Conservation (phyloP, 2,329 filamentous ascomycete species). For the Penicillium sp. region DNA sequence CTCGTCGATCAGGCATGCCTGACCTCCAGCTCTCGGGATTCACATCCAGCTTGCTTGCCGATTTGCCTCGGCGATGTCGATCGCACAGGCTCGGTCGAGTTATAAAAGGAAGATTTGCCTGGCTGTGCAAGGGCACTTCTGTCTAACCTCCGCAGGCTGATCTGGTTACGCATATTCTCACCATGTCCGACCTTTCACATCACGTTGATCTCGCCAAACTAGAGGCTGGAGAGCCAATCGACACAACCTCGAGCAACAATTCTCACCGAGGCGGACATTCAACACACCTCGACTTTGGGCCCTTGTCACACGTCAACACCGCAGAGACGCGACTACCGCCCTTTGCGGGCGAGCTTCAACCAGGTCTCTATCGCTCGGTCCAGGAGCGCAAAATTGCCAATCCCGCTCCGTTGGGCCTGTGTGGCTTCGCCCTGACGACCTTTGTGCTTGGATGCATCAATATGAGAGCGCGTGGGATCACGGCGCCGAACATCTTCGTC, state of each 20-base stretch:
- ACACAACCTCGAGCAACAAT: background rate
- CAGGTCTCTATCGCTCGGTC: constrained; percentile 60
- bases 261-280: constrained; percentile 1
- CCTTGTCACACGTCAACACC: constrained; percentile 44
- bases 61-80: background rate
- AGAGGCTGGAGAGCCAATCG: constrained; percentile 3
- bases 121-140: background rate
- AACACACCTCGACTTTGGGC: constrained; percentile 32
- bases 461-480: constrained; percentile 58
- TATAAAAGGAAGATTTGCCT: background rate
- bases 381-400: constrained; percentile 66
- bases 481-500: constrained; percentile 61
- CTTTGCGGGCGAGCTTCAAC: constrained; percentile 66
- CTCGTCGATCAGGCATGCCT: constrained; percentile 5
- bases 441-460: constrained; percentile 72
- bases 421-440: constrained; percentile 71
- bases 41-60: background rate
- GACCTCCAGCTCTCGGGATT: background rate
- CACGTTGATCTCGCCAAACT: constrained; percentile 2
- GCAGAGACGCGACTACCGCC: constrained; percentile 47
- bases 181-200: constrained; percentile 3
- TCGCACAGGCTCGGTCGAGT: background rate
- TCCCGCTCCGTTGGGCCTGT: constrained; percentile 68
- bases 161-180: background rate
- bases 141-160: background rate